Base-by-base conservation (phyloP, 768 basidiomycete species). In the Leccinum aurantiacum region DNA sequence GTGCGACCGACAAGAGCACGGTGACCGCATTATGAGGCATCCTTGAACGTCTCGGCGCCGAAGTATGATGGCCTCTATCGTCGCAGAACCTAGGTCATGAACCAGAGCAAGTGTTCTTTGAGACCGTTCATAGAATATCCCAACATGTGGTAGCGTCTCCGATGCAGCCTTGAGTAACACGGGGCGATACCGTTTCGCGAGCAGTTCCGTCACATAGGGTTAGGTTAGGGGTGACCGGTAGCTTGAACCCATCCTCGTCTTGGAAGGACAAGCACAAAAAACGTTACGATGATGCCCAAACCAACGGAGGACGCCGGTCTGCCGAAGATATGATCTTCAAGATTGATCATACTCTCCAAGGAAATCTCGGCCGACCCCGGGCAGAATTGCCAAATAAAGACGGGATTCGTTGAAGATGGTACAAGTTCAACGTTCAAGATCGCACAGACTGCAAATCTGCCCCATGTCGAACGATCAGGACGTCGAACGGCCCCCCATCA, bases 41-140 rank as follows among this genome's bases (percentile, higher is more conserved):
- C 56, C 17, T 77, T 64, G 47, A 79, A 79, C 15, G 29, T 33
- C 10, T 56, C 4, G 6, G 74, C 72, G 54, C 73, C 55, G 60
- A 74, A 50, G 1, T 14, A 9, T 5, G 25, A 25, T 11, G 59
- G 6, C 67, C 74, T 29, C 67, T 14, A 0, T 69, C 68, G 14
- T 71, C 63, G 0, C 1, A 57, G 61, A 84, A 84, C 1, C 25
- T 25, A 74, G 17, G 75, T 72, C 19, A 83, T 78, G 58, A 84
- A 84, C 68, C 75, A 78, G 51, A 82, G 73, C 0, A 78, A 77
- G 57, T 83, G 80, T 53, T 80, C 75, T 60, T 76, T 76, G 55
- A 84, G 68, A 6, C 82, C 82, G 51, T 79, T 81, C 76, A 79
- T 81, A 3, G 81, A 83, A 58, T 83, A 84, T 5, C 79, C 82